Conservation (phyloP, 148 eudicot species). For the Vaccinium vitisidaea region DNA sequence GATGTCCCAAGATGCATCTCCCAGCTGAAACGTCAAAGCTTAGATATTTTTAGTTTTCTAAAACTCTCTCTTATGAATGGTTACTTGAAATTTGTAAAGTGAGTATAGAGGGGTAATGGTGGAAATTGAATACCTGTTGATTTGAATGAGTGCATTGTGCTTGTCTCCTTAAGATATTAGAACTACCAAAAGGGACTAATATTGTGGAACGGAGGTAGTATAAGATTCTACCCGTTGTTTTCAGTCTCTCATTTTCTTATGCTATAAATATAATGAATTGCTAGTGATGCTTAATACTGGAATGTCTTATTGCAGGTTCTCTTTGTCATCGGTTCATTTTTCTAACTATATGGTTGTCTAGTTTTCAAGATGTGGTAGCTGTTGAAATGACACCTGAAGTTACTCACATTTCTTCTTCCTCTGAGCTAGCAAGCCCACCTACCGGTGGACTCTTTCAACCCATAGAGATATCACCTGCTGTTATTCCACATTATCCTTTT, state of each 20-base stretch:
- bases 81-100: neutral
- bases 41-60: neutral
- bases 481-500: slow-evolving; percentile 64
- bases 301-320: slow-evolving; percentile 51
- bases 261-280: neutral
- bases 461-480: slow-evolving; percentile 84
- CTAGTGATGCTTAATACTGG: slow-evolving; percentile 5
- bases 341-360: slow-evolving; percentile 49
- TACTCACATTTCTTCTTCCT: slow-evolving; percentile 33
- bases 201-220: neutral
- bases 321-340: slow-evolving; percentile 47
- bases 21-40: neutral
- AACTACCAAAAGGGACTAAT: neutral
- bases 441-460: slow-evolving; percentile 59
- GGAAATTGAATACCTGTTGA: neutral
- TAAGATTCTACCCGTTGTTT: neutral
- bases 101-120: neutral
- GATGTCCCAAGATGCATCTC: neutral
- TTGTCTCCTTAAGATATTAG: neutral
- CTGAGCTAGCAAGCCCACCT: slow-evolving; percentile 57
- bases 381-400: slow-evolving; percentile 37
- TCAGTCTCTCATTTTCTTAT: neutral
- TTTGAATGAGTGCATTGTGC: neutral
- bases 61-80: neutral
- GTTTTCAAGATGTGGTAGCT: slow-evolving; percentile 38